Evolutionary conservation across 768 basidiomycete species (phyloP), one percentile per base, ranked within the genome.

Genomic region (Leccinum uliginosum): DNA sequence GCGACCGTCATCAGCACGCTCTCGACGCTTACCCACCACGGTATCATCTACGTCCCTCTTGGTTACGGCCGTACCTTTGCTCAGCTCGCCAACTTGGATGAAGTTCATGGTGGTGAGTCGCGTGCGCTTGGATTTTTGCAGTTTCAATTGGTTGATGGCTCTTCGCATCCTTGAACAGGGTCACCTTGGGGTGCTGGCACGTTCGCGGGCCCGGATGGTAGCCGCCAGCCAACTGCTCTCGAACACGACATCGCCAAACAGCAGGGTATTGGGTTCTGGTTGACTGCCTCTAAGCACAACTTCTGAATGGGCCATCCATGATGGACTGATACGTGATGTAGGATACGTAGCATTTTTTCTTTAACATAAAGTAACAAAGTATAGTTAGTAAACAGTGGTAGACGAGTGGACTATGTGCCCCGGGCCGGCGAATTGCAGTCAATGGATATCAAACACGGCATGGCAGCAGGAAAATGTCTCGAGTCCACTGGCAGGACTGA

Each of bases 161-260:
- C 17, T 32, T 8, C 29, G 21, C 10, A 50, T 52, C 51, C 38
- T 55, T 43, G n/a, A 51, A 47, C 51, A 85, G 87, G 87, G 26
- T 86, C 87, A 7, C 83, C 89, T 15, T 92, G 84, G 82, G 90
- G 90, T 52, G 86, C 89, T n/a, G 87, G 85, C 23, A 81, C 85
- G 7, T 77, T 78, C 53, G 78, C 83, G 21, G 77, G 68, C 2
- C 35, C 66, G 3, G 72, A 76, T 58, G 84, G 83, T 3, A 65
- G 71, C 3, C 81, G 84, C 51, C 69, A 78, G 61, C 83, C 86
- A 3, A 65, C 71, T 7, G 57, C 64, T 1, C 74, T 81, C 34
- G 86, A 88, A 65, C 71, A 79, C 35, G 76, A 80, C 51, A 62
- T 85, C 17, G 83, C 82, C 12, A 57, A 62, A 10, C 68, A 73